A percentile compares a stretch with the other conserved stretches of the same genome.
phyloP scores from a whole-genome alignment of 2,329 filamentous ascomycete genomes.

The Microcyclospora pomicola region DNA sequence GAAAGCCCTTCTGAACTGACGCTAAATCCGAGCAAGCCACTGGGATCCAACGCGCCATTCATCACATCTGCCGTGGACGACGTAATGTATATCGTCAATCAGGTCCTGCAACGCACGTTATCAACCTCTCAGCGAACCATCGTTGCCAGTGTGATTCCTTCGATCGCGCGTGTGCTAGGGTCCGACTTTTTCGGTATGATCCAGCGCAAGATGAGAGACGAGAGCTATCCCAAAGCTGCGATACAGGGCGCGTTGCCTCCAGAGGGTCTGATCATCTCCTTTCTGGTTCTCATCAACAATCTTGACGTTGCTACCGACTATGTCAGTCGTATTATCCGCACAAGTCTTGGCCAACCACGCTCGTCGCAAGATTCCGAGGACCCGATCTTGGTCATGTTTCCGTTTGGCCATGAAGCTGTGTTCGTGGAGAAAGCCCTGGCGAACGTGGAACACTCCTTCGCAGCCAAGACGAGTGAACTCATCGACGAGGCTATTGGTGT shows the following conservation, averaged over 20 bases:
- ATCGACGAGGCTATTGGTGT: conserved; percentile 73
- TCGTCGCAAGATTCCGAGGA: conserved; percentile 18
- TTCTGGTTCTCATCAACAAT: conserved; percentile 90
- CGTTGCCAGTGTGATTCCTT: conserved; percentile 63
- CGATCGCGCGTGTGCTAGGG: conserved; percentile 64
- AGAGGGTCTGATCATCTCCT: conserved; percentile 76
- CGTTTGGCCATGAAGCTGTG: conserved; percentile 60
- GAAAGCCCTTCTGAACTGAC: conserved; percentile 71
- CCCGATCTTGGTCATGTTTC: conserved; percentile 47
- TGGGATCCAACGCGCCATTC: conserved; percentile 69
- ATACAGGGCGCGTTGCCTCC: conserved; percentile 72
- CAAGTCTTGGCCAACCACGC: conserved; percentile 38
- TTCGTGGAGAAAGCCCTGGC: conserved; percentile 56
- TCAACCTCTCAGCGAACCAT: conserved; percentile 73
- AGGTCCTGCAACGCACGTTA: conserved; percentile 73
- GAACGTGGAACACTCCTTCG: conserved; percentile 57
- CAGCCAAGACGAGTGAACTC: conserved; percentile 65
- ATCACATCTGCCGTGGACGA: conserved; percentile 95
- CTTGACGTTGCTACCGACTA: conserved; percentile 89
- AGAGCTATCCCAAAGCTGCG: conserved; percentile 71
- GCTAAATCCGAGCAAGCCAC: conserved; percentile 55
- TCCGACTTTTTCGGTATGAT: conserved; percentile 94
- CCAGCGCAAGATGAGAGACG: conserved; percentile 93
- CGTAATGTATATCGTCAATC: conserved; percentile 97
- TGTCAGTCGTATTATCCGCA: conserved; percentile 67